Base-by-base conservation (phyloP, 352 stramenopile species). In the Phytopythium aichiense region DNA sequence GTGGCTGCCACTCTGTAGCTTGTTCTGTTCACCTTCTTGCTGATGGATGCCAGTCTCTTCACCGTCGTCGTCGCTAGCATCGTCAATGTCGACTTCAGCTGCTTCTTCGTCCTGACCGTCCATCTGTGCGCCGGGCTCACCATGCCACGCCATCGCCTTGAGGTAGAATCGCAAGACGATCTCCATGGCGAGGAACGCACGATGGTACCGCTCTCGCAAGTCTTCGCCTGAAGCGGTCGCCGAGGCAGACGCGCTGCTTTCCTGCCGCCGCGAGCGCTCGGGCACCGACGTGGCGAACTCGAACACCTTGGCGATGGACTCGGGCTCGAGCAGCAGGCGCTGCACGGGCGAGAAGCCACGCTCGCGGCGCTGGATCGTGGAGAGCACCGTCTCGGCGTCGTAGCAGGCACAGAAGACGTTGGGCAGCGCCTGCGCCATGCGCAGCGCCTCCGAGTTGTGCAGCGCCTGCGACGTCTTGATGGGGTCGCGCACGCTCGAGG, bases 391-490 rank as follows among this genome's bases (percentile, higher is more conserved):
- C 35, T 91, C 81, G 12, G 78, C 69, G 49, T 91, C 81, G 64
- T 92, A 92, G 62, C 79, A 91, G 13, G 74, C 74, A 60, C 84
- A 92, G 60, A 92, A 92, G 25, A 92, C 74, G 58, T 91, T 92
- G 57, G 81, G 72, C 7, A 92, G 73, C 11, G 74, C 60, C 37
- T 76, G 63, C 23, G 84, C 74, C 33, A 84, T 76, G n/a, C 81
- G 73, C 49, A 92, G 55, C 28, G 74, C 78, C 61, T 91, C 81
- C 2, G 76, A 84, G 58, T 91, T 88, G 67, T 92, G 84, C 31
- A 91, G 70, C 51, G 84, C 84, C 56, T 82, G 81, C 1, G 80
- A 92, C 22, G 79, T 77, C 56, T 81, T 81, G 55, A 89, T 76
- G 18, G 71, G 70, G 67, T 90, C 81, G 42, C 76, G 73, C 28